Evolutionary conservation across 2,329 filamentous ascomycete species (phyloP).

Genomic region (Talaromyces sp.): DNA sequence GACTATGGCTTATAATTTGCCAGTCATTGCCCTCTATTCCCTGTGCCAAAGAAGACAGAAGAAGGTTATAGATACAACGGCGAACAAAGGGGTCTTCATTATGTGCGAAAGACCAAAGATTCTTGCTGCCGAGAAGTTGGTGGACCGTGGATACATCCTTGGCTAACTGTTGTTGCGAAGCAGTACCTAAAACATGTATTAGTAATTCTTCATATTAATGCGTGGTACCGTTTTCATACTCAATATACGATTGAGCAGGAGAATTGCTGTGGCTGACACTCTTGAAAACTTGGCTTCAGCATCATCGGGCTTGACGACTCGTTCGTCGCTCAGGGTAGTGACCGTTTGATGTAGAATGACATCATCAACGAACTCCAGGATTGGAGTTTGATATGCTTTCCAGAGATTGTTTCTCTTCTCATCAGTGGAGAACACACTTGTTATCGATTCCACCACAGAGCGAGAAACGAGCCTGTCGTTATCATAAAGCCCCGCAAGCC

Average conservation of each 20-base stretch:
- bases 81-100: conserved; percentile 55
- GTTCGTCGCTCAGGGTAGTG: conserved; percentile 81
- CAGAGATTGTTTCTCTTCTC: conserved; percentile 76
- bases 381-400: conserved; percentile 72
- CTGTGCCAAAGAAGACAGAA: conserved; percentile 47
- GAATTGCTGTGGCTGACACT: conserved; percentile 60
- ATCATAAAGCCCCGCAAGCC: conserved; percentile 86
- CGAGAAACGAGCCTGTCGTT: conserved; percentile 70
- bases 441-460: conserved; percentile 72
- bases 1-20: conserved; percentile 61
- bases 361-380: conserved; percentile 75
- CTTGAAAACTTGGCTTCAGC: conserved; percentile 79
- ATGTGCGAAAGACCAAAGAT: conserved; percentile 56
- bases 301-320: conserved; percentile 78
- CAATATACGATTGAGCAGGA: conserved; percentile 52
- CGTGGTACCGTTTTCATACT: conserved; percentile 22
- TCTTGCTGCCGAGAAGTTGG: conserved; percentile 58
- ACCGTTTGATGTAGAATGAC: conserved; percentile 73
- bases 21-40: conserved; percentile 51
- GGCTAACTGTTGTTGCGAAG: conserved; percentile 47
- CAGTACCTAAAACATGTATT: conserved; percentile 24
- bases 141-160: conserved; percentile 61
- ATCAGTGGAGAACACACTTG: conserved; percentile 68
- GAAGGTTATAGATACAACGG: conserved; percentile 52
- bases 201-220: background rate